Evolutionary conservation across 495 filamentous ascomycete genomes (phyloP).

Genomic region (Penicillium maclennaniae): DNA sequence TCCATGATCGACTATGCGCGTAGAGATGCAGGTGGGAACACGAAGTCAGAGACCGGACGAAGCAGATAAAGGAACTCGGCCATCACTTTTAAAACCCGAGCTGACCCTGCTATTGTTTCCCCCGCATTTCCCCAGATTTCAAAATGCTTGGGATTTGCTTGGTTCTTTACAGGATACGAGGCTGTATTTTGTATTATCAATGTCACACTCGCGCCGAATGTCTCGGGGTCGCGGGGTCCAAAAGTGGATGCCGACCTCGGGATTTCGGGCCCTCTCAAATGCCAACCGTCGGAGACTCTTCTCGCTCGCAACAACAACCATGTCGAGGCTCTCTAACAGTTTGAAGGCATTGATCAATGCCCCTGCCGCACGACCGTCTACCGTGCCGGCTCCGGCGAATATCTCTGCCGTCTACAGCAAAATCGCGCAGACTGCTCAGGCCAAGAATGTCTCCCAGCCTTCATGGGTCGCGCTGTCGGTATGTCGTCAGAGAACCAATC

Average conservation of each 20-base stretch:
- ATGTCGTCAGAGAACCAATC: slow-evolving; percentile 20
- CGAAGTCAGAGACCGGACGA: not conserved
- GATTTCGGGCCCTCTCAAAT: not conserved
- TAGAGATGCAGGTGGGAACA: not conserved
- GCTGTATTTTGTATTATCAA: not conserved
- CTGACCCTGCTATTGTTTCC: not conserved
- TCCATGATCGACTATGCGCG: slow-evolving; percentile 15
- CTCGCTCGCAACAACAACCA: slow-evolving; percentile 19
- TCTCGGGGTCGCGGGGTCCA: not conserved
- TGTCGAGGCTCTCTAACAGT: slow-evolving; percentile 64
- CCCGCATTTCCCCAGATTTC: slow-evolving; percentile 13
- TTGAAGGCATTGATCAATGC: slow-evolving; percentile 72
- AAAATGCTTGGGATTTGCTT: not conserved
- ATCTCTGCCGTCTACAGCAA: slow-evolving; percentile 57
- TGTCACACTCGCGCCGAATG: not conserved
- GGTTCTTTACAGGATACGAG: not conserved
- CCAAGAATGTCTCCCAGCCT: slow-evolving; percentile 52
- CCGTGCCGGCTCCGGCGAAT: slow-evolving; percentile 56
- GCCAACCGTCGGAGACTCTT: not conserved
- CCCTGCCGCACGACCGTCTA: slow-evolving; percentile 60
- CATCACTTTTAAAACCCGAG: slow-evolving; percentile 12
- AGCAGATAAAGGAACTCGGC: slow-evolving; percentile 4
- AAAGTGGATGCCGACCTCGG: not conserved
- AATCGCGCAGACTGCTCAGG: slow-evolving; percentile 51
- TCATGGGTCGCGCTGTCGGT: slow-evolving; percentile 67